Conservation (phyloP, 441 rosid genomes). For the Erysimum cheiri region DNA sequence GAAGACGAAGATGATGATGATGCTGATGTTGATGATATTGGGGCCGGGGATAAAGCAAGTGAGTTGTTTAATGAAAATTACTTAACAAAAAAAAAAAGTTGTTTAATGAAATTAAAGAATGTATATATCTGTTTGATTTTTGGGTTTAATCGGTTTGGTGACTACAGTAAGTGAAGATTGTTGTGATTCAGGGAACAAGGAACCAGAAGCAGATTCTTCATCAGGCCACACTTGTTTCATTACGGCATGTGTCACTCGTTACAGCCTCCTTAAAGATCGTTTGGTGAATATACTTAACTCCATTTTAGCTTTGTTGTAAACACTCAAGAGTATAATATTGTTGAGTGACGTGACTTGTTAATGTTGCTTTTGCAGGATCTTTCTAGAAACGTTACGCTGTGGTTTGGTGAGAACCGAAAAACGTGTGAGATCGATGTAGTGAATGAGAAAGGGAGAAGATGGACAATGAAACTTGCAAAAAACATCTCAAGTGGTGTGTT, state of each 20-base stretch:
- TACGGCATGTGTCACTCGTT: constrained; percentile 32
- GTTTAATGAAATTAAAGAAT: not conserved
- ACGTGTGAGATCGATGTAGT: constrained; percentile 32
- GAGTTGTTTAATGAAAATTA: constrained; percentile 13
- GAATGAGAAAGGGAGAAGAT: constrained; percentile 32
- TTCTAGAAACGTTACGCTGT: constrained; percentile 3
- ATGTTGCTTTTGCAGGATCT: constrained; percentile 36
- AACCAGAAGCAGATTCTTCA: constrained; percentile 29
- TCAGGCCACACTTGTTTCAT: constrained; percentile 24
- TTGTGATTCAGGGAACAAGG: constrained; percentile 38
- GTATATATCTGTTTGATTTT: not conserved
- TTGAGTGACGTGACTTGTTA: constrained; percentile 26
- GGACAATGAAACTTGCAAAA: constrained; percentile 28
- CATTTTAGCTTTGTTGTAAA: constrained; percentile 4
- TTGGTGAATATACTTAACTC: constrained; percentile 35
- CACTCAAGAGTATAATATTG: not conserved
- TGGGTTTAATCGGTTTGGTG: not conserved
- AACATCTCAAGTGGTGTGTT: constrained; percentile 38
- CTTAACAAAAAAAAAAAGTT: too few species aligned
- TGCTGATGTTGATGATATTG: not conserved
- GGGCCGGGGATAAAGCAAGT: not conserved
- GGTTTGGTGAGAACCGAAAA: constrained; percentile 17
- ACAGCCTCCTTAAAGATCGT: constrained; percentile 34
- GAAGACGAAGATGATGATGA: not conserved
- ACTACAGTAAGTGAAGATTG: constrained; percentile 5